These are phyloP conservation scores for Cyberlindnera amylophila DNA, from an alignment of 805 yeast genomes.

Conservation along the genomic window DNA sequence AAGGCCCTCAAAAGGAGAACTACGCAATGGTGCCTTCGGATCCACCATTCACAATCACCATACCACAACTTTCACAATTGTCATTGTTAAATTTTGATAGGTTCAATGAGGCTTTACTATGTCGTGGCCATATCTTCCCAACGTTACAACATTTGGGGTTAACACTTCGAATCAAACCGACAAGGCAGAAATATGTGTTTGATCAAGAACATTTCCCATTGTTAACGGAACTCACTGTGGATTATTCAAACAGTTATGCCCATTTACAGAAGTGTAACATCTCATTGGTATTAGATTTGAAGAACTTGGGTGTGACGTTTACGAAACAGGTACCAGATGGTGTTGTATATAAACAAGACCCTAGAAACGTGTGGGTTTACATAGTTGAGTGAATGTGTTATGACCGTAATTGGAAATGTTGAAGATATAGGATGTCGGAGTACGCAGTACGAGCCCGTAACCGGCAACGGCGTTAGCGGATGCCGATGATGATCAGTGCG, in stretches of 20 bases:
- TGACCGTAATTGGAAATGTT: background rate
- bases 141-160: constrained; percentile 2
- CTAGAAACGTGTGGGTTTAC: constrained; percentile 10
- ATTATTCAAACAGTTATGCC: constrained; percentile 20
- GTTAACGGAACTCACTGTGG: constrained; percentile 9
- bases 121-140: constrained; percentile 5
- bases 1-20: constrained; percentile 6
- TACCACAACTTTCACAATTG: constrained; percentile 5
- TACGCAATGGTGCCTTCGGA: background rate
- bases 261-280: constrained; percentile 21
- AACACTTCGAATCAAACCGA: constrained; percentile 5
- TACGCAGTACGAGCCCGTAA: too few species aligned
- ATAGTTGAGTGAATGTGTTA: background rate
- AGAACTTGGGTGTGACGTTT: constrained; percentile 9
- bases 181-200: constrained; percentile 11
- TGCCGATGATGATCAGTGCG: too few species aligned
- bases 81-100: constrained; percentile 15
- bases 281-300: constrained; percentile 10
- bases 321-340: constrained; percentile 13
- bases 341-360: constrained; percentile 11
- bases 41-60: constrained; percentile 1
- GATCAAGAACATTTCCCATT: constrained; percentile 13
- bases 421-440: too few species aligned
- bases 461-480: too few species aligned
- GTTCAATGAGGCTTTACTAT: constrained; percentile 11